A percentile compares a stretch with the other conserved stretches of the same genome.
Evolutionary conservation across 371 early-diverging fungal species (phyloP).

Genomic region (Thermomucor indicae-seudaticae): DNA sequence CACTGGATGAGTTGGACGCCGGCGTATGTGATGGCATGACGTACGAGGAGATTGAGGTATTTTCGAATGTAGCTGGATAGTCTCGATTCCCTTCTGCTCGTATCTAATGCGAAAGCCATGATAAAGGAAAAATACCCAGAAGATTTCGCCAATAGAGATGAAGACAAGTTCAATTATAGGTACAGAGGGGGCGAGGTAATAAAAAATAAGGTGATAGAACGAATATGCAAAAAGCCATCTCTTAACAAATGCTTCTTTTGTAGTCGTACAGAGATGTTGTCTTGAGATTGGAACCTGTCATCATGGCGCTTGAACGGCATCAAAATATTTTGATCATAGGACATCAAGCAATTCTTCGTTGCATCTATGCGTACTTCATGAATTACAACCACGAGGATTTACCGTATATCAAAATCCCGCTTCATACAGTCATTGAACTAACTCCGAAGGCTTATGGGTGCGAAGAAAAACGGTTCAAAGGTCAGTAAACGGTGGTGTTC

Average conservation of each 20-base stretch:
- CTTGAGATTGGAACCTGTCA: slow-evolving; percentile 67
- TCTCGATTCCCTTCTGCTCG: background rate
- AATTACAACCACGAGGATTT: slow-evolving; percentile 88
- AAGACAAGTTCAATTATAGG: slow-evolving; percentile 92
- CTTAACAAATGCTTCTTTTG: background rate
- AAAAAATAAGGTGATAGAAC: background rate
- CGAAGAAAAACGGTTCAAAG: slow-evolving; percentile 81
- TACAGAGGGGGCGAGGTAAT: slow-evolving; percentile 90
- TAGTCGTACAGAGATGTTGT: slow-evolving; percentile 77
- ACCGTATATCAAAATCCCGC: slow-evolving; percentile 95
- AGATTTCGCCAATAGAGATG: slow-evolving; percentile 88
- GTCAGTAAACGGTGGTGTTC: slow-evolving; percentile 13
- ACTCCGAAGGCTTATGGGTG: slow-evolving; percentile 96
- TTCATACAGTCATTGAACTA: slow-evolving; percentile 95
- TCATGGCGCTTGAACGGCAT: slow-evolving; percentile 97
- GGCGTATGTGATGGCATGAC: slow-evolving; percentile 98
- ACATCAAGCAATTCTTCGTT: slow-evolving; percentile 92
- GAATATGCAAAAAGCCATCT: background rate
- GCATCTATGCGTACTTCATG: slow-evolving; percentile 93
- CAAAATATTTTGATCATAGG: slow-evolving; percentile 94
- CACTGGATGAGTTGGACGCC: slow-evolving; percentile 94
- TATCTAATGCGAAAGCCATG: background rate
- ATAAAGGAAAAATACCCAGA: slow-evolving; percentile 65
- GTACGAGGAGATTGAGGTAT: slow-evolving; percentile 95
- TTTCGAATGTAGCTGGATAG: background rate